These are phyloP conservation scores for Rhynchosporium agropyri DNA, from an alignment of 2,329 filamentous ascomycete species.

Conservation along the genomic window DNA sequence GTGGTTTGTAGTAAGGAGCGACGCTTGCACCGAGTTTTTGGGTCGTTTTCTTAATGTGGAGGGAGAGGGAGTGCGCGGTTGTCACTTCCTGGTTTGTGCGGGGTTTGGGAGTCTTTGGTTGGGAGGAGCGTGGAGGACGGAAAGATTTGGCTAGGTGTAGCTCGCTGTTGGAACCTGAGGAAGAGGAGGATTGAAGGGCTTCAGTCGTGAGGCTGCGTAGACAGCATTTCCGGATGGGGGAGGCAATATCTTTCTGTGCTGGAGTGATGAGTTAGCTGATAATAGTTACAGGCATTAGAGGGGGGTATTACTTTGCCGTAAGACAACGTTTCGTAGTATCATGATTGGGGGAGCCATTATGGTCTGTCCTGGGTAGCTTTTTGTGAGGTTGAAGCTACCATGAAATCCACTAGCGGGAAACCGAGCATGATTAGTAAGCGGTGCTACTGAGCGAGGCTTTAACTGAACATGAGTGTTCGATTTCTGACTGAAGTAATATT, in stretches of 20 bases:
- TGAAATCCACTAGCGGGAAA: slow-evolving; percentile 23
- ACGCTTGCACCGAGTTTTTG: slow-evolving; percentile 53
- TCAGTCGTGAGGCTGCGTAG: slow-evolving; percentile 46
- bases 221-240: slow-evolving; percentile 45
- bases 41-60: slow-evolving; percentile 49
- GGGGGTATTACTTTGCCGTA: slow-evolving; percentile 55
- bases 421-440: slow-evolving; percentile 25
- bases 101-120: background rate
- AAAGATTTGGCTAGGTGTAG: slow-evolving; percentile 32
- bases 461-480: no score
- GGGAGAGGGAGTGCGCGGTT: slow-evolving; percentile 32
- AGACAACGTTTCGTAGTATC: slow-evolving; percentile 57
- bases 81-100: slow-evolving; percentile 22
- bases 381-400: slow-evolving; percentile 34
- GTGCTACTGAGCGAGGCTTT: no score
- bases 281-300: background rate
- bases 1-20: slow-evolving; percentile 63
- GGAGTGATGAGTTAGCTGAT: slow-evolving; percentile 32
- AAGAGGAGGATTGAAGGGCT: slow-evolving; percentile 28
- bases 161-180: slow-evolving; percentile 33
- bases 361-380: slow-evolving; percentile 32
- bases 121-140: background rate
- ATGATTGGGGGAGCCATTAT: slow-evolving; percentile 45
- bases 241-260: slow-evolving; percentile 58
- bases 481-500: no score